Evolutionary conservation across 306 rosid species (phyloP).

Genomic region (Quillaja saponaria): DNA sequence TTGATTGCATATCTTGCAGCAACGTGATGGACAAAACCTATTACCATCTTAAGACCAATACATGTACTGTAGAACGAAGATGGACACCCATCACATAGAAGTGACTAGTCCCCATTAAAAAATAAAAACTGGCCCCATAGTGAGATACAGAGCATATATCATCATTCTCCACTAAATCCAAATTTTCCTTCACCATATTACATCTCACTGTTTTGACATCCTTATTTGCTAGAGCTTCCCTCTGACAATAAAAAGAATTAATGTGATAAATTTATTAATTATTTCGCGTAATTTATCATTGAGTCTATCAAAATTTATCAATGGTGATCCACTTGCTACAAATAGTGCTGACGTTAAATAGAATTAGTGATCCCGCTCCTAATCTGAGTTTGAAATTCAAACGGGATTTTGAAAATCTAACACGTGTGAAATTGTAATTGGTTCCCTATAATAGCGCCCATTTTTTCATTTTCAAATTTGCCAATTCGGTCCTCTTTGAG

Average conservation of each 20-base stretch:
- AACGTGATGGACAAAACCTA: slow-evolving; percentile 70
- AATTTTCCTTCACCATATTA: neutral
- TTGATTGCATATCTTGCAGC: slow-evolving; percentile 49
- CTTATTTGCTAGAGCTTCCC: neutral
- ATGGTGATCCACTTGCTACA: too few species aligned
- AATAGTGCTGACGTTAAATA: too few species aligned
- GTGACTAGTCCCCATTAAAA: slow-evolving; percentile 53
- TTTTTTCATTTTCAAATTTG: slow-evolving; percentile 38
- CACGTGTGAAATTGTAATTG: too few species aligned
- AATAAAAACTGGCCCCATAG: too few species aligned
- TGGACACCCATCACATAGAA: slow-evolving; percentile 64
- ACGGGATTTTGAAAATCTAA: neutral
- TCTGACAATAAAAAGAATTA: too few species aligned
- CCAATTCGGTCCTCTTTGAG: slow-evolving; percentile 37
- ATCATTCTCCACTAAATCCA: slow-evolving; percentile 19
- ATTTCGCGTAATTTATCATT: too few species aligned
- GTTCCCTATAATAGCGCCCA: slow-evolving; percentile 55
- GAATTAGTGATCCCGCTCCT: slow-evolving; percentile 39
- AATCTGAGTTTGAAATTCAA: slow-evolving; percentile 26
- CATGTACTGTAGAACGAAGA: slow-evolving; percentile 51
- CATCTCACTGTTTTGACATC: neutral
- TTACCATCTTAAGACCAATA: slow-evolving; percentile 48
- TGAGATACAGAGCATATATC: slow-evolving; percentile 49
- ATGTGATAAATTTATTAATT: too few species aligned
- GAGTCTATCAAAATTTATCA: too few species aligned